Evolutionary conservation across 2,329 filamentous ascomycete genomes (phyloP), one percentile per base, ranked within the genome.

Genomic region (Arthrobotrys pseudoclavata): DNA sequence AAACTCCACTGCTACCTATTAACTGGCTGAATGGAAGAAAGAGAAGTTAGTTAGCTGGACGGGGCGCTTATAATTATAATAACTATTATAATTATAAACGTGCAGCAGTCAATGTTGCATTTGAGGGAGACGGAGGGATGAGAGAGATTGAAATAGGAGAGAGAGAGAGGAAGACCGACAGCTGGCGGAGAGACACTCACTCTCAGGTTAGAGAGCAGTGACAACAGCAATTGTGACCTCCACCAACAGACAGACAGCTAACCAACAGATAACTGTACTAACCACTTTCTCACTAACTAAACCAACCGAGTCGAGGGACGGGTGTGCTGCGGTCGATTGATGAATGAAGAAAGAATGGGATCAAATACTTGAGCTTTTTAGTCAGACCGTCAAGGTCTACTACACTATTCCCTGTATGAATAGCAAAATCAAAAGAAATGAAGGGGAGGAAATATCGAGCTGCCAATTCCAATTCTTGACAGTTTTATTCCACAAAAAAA

Each of bases 401-500:
- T 18, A 2, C 12, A 4, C 34, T 31, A 4, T 7, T 37, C 34
- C 10, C 34, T 40, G 13, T 5, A 15, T 12, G 12, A 40, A 3
- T 31, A 31, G 29, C 29, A 31, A 40, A 37, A 37, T 37, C 10
- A 37, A 37, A 45, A 45, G 50, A 18, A 60, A 60, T 60, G 55
- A 60, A 60, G 55, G 55, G 34, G 34, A 12, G 42, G 42, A n/a
- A 34, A 60, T 60, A 34, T 60, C 55, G 34, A 60, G 55, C 55
- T 60, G 55, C 55, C 55, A 60, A 60, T 60, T 60, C 55, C 55
- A 60, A 60, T 60, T 60, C 55, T 60, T 24, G 55, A 42, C 55
- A 42, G 55, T 40, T 40, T 40, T 40, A 40, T 40, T 15, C 12
- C 2, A 4, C 12, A 34, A 9, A 6, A 34, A 9, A 34, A 6